These are phyloP conservation scores for Gastrolobium bilobum DNA, from an alignment of 306 rosid genomes.

Conservation along the genomic window DNA sequence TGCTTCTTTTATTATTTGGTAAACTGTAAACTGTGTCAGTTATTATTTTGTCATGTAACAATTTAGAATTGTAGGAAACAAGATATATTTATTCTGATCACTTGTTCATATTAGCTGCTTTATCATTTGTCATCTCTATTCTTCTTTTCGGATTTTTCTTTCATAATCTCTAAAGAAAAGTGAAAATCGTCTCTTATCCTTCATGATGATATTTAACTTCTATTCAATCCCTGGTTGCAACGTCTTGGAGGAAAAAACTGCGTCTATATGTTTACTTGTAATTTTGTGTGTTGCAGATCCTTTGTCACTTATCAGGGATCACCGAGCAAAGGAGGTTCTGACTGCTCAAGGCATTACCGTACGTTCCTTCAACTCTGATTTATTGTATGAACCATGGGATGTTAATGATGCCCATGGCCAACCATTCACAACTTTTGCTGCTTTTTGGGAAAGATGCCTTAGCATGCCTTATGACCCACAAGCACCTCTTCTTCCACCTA, in stretches of 20 bases:
- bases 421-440: slow-evolving; percentile 86
- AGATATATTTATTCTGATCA: neutral
- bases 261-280: slow-evolving; percentile 6
- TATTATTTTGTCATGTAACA: neutral
- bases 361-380: slow-evolving; percentile 91
- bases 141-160: slow-evolving; percentile 22
- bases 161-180: slow-evolving; percentile 24
- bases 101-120: slow-evolving; percentile 14
- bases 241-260: slow-evolving; percentile 18
- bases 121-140: slow-evolving; percentile 20
- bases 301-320: slow-evolving; percentile 94
- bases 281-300: slow-evolving; percentile 75
- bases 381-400: slow-evolving; percentile 99
- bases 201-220: slow-evolving; percentile 16
- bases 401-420: slow-evolving; percentile 84
- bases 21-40: neutral
- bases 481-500: slow-evolving; percentile 98
- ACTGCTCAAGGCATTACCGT: slow-evolving; percentile 83
- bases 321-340: slow-evolving; percentile 83
- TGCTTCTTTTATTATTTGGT: slow-evolving; percentile 20
- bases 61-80: no score
- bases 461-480: slow-evolving; percentile 99
- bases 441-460: slow-evolving; percentile 98
- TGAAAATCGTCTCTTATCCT: slow-evolving; percentile 22
- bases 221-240: neutral